Base-by-base conservation (phyloP, 2,329 filamentous ascomycete genomes). In the Alternaria viburni region DNA sequence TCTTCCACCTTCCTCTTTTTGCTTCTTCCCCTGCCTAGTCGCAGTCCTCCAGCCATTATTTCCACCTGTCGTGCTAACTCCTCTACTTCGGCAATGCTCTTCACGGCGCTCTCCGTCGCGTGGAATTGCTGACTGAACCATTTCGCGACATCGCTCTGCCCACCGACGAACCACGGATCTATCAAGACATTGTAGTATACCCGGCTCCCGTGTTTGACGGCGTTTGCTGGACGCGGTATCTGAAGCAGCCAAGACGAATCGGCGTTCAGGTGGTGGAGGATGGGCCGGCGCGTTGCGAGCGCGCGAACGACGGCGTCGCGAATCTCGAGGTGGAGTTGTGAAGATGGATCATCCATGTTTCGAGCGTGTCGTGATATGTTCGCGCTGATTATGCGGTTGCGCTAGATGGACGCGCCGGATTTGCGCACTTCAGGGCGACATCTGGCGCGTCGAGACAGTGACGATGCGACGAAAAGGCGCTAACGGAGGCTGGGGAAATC, bases 61-160 rank as follows among this genome's bases (percentile, higher is more conserved):
- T 90, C 88, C 2, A 87, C 78, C 52, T 85, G 81, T 15, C 78
- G 71, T 17, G 88, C 81, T 25, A 87, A 67, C 3, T 80, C 79
- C 50, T 89, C 85, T 7, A 91, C 80, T 56, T 88, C 87, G 1
- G 76, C 78, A 13, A 90, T 83, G 10, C 81, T 87, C 69, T 84
- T 80, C 12, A 90, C 82, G 12, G 82, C 83, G 55, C 87, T 86
- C 57, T 85, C 75, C 0, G 82, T 82, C 1, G 85, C 82, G 73
- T 91, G 89, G 83, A 85, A 89, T 75, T 91, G 89, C 69, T 87
- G 87, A 54, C 85, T 88, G 75, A 91, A 90, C 86, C 88, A 91
- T 47, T 80, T 78, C 2, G 87, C 87, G 10, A 90, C 85, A 73
- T 91, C 89, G 61, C 82, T 86, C 76, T 91, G 89, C 0, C 86